Evolutionary conservation across 495 filamentous ascomycete genomes (phyloP).

Genomic region (Aspergillus nanangensis): DNA sequence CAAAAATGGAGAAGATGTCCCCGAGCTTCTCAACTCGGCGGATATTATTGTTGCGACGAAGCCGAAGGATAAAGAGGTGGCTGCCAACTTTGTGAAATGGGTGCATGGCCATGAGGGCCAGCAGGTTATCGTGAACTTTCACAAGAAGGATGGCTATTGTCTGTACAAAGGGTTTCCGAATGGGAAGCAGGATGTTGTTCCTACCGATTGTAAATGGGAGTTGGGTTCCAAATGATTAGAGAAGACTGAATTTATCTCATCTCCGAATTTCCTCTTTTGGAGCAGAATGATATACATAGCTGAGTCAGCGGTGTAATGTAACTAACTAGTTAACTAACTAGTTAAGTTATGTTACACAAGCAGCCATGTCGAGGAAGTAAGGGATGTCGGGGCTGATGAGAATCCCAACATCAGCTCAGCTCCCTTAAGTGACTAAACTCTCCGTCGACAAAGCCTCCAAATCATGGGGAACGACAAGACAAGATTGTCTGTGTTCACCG

Average conservation of each 20-base stretch:
- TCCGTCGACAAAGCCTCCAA: too few relatives aligned
- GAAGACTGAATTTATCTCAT: not conserved
- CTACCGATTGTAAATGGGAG: constrained; percentile 2
- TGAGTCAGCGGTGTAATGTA: not conserved
- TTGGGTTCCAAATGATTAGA: not conserved
- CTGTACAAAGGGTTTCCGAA: constrained; percentile 1
- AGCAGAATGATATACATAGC: not conserved
- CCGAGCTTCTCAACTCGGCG: constrained; percentile 34
- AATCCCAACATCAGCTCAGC: too few relatives aligned
- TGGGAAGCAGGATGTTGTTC: not conserved
- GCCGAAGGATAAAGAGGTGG: constrained; percentile 22
- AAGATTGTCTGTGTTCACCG: too few relatives aligned
- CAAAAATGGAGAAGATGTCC: constrained; percentile 26
- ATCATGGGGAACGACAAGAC: too few relatives aligned
- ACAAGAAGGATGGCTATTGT: constrained; percentile 3
- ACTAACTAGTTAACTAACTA: not conserved
- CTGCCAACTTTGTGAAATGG: constrained; percentile 32
- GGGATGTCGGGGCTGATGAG: too few relatives aligned
- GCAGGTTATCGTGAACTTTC: constrained; percentile 13
- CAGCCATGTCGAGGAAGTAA: too few relatives aligned
- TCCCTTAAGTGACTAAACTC: too few relatives aligned
- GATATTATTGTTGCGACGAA: constrained; percentile 30
- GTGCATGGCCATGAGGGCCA: constrained; percentile 28
- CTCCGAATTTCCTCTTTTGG: not conserved
- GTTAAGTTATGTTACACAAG: too few relatives aligned